Base-by-base conservation (phyloP, 352 stramenopile genomes). In the Pythium periplocum region DNA sequence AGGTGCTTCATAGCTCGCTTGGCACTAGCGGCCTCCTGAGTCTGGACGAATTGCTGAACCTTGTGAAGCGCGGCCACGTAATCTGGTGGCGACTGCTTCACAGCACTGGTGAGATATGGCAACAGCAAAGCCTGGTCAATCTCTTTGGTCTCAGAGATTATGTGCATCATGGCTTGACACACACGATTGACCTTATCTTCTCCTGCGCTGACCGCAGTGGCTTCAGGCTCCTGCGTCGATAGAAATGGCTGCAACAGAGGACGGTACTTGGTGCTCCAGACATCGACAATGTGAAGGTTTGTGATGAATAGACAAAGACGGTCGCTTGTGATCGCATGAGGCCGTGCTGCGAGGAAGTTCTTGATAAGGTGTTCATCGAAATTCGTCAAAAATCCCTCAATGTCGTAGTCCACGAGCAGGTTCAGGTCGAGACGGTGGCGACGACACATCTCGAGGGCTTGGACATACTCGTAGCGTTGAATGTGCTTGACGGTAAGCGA, bases 381-480 rank as follows among this genome's bases (percentile, higher is more conserved):
- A 34, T 59, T 57, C 26, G 47, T 34, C 3, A 86, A 31, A 38
- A 93, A 91, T 7, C 10, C 52, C n/a, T 55, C 12, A 3, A 61
- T 51, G 33, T 88, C 56, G 44, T 75, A 80, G 45, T 93, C 81
- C 26, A 90, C 75, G 3, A 93, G 71, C 38, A 93, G 10, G 52
- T 91, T 91, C 46, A 93, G 50, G 49, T 93, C 83, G 5, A 93
- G 45, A 6, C 83, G 81, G 45, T 93, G 83, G 36, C 80, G 81
- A n/a, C 83, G 80, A 44, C 75, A 79, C 45, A 87, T 62, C 35
- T 93, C 83, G 6, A 90, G 60, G 3, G 83, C 83, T 4, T 62
- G 49, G 2, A 63, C 64, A 48, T 83, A 86, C 48, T 77, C 51
- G 6, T 49, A 54, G 11, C 55, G 44, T 40, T 72, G 51, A 37